A percentile compares a stretch with the other conserved stretches of the same genome.
Conservation (phyloP, 805 yeast species). For the Ogataea sp. region DNA sequence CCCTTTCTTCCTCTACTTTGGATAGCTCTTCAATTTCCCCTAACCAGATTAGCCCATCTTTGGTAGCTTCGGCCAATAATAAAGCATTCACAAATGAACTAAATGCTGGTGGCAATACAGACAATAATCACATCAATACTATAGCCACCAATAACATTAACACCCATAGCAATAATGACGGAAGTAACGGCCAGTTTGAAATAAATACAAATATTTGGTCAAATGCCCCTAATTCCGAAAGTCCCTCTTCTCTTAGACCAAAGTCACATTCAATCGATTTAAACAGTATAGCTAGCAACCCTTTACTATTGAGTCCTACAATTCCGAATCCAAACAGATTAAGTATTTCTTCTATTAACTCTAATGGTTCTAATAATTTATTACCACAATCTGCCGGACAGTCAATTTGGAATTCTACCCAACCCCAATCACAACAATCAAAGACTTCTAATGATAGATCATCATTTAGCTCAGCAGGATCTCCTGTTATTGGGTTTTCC, state of each 20-base stretch:
- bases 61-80: too few relatives aligned
- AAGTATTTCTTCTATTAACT: neutral
- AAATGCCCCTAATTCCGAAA: neutral
- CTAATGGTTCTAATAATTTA: neutral
- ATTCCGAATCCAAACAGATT: neutral
- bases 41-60: too few relatives aligned
- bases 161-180: neutral
- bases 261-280: neutral
- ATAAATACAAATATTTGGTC: neutral
- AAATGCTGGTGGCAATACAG: too few relatives aligned
- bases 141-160: neutral
- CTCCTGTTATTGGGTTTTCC: conserved; percentile 14
- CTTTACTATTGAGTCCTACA: neutral
- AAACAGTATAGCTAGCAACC: neutral
- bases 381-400: neutral
- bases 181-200: neutral
- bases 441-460: conserved; percentile 1
- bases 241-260: neutral
- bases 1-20: too few relatives aligned
- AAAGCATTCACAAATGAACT: neutral
- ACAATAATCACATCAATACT: too few relatives aligned
- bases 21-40: too few relatives aligned
- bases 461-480: conserved; percentile 17
- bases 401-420: neutral
- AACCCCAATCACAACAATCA: neutral